phyloP scores from a whole-genome alignment of 441 rosid species.

The Pelargonium fulgidum region DNA sequence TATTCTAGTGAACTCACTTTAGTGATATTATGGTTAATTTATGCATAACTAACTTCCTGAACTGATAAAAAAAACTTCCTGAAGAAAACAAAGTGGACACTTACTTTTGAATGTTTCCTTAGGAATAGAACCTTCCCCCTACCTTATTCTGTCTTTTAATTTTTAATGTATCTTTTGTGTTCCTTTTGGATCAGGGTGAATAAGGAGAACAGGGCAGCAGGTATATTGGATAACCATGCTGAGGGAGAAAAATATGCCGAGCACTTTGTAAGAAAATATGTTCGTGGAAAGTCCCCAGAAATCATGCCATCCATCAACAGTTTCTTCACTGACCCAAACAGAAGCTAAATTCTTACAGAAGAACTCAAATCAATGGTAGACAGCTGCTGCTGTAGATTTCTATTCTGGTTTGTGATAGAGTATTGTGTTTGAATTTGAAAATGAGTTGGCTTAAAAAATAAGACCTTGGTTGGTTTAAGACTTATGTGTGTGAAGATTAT shows the following conservation, averaged over 20 bases:
- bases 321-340: slow-evolving; percentile 73
- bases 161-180: neutral
- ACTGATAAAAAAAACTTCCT: too few relatives aligned
- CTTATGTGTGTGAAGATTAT: neutral
- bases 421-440: neutral
- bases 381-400: neutral
- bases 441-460: neutral
- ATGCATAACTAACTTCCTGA: neutral
- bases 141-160: neutral
- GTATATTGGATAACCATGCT: slow-evolving; percentile 68
- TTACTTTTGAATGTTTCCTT: neutral
- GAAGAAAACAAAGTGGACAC: too few relatives aligned
- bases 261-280: slow-evolving; percentile 61
- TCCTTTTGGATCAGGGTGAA: slow-evolving; percentile 42
- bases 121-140: too few relatives aligned
- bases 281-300: slow-evolving; percentile 65
- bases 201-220: slow-evolving; percentile 86
- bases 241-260: slow-evolving; percentile 81
- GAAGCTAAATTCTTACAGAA: slow-evolving; percentile 13
- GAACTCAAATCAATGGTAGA: slow-evolving; percentile 3
- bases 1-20: too few relatives aligned
- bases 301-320: slow-evolving; percentile 84
- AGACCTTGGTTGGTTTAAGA: neutral
- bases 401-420: too few relatives aligned
- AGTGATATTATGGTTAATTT: too few relatives aligned